Percentiles rank a stretch among this genome's conserved stretches.
phyloP scores from a whole-genome alignment of 2,329 filamentous ascomycete species.

The Didymella keratinophila region DNA sequence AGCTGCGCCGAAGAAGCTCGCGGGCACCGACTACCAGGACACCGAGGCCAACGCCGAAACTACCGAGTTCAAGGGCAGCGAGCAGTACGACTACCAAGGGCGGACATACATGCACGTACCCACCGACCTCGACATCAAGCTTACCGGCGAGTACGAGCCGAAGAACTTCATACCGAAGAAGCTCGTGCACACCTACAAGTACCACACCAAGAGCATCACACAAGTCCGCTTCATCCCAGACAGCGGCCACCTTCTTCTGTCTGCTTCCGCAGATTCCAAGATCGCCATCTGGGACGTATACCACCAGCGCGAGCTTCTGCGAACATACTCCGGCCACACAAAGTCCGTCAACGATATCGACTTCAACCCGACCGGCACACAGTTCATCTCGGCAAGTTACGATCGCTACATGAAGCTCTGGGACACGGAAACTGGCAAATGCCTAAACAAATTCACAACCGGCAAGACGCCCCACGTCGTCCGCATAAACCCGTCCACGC shows the following conservation, averaged over 20 bases:
- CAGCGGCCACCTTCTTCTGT: conserved; percentile 87
- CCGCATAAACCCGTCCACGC: conserved; percentile 86
- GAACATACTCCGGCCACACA: conserved; percentile 88
- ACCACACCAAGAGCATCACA: conserved; percentile 82
- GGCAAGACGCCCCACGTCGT: conserved; percentile 96
- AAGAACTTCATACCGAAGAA: conserved; percentile 97
- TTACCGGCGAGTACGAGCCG: conserved; percentile 78
- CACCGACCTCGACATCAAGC: conserved; percentile 60
- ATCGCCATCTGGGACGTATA: conserved; percentile 96
- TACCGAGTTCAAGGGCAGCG: conserved; percentile 82
- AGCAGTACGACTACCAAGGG: conserved; percentile 91
- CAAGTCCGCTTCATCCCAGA: conserved; percentile 87
- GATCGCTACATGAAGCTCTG: conserved; percentile 97
- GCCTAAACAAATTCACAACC: conserved; percentile 86
- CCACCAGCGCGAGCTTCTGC: conserved; percentile 84
- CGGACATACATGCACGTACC: conserved; percentile 98
- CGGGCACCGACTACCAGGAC: conserved; percentile 62
- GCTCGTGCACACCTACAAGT: conserved; percentile 88
- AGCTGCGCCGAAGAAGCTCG: conserved; percentile 65
- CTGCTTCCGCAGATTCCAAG: conserved; percentile 87
- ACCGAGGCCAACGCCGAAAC: conserved; percentile 69
- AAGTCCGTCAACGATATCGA: conserved; percentile 90
- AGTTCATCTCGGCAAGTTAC: conserved; percentile 90
- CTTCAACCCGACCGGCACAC: conserved; percentile 82
- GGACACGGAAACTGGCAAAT: conserved; percentile 95